These are phyloP conservation scores for Phytophthora foliorum DNA, from an alignment of 352 stramenopile species.

Conservation along the genomic window DNA sequence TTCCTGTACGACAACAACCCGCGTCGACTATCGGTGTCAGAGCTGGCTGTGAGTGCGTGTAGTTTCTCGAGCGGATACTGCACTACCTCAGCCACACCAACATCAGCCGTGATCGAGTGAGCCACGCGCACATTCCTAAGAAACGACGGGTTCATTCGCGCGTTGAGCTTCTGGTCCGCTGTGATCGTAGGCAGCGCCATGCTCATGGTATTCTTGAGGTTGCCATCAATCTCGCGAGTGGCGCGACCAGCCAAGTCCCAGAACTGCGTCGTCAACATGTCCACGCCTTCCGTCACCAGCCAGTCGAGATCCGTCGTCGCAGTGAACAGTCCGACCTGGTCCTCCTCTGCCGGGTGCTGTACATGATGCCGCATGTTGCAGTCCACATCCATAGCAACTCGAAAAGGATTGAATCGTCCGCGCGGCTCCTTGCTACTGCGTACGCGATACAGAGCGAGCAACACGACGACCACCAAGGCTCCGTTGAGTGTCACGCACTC, in stretches of 20 bases:
- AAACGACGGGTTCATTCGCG: constrained; percentile 32
- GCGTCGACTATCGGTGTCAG: constrained; percentile 15
- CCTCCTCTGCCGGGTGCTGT: constrained; percentile 34
- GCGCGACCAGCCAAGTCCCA: constrained; percentile 56
- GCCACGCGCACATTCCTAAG: constrained; percentile 37
- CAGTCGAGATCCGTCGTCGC: constrained; percentile 30
- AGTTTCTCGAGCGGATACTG: constrained; percentile 41
- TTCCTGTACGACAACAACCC: constrained; percentile 30
- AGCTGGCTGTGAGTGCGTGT: constrained; percentile 24
- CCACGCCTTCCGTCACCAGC: constrained; percentile 52
- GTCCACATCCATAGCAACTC: constrained; percentile 45
- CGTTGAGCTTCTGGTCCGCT: constrained; percentile 42
- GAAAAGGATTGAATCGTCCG: constrained; percentile 50
- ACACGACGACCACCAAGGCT: constrained; percentile 38
- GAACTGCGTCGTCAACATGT: constrained; percentile 47
- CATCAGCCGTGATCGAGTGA: constrained; percentile 40
- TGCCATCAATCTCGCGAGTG: constrained; percentile 29
- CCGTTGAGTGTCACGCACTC: constrained; percentile 51
- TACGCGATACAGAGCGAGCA: constrained; percentile 45
- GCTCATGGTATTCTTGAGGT: constrained; percentile 39
- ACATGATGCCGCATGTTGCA: constrained; percentile 62
- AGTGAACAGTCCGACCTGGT: constrained; percentile 52
- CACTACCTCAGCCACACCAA: constrained; percentile 34
- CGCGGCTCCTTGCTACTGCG: constrained; percentile 31
- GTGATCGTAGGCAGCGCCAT: constrained; percentile 40